Base-by-base conservation (phyloP, 805 yeast genomes). In the Saccharomycopsis sp. region DNA sequence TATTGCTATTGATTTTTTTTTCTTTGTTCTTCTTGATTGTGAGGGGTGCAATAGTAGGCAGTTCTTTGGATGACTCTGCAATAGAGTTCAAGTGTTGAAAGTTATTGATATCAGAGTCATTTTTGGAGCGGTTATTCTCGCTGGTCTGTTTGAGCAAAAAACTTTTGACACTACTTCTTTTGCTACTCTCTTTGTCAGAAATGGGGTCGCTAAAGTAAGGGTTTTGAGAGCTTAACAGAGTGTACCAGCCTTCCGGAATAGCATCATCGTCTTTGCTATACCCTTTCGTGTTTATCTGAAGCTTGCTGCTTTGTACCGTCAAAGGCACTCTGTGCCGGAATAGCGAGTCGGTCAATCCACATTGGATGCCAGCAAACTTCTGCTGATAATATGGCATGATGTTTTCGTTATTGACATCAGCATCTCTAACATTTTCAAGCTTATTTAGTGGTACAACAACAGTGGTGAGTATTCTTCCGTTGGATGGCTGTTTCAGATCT, bases 121-220 rank as follows among this genome's bases (percentile, higher is more conserved):
- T 44, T 5, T 4, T n/a, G 7, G 8, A 7, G 12, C 21, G 4
- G 21, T 18, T 44, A 12, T 44, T 44, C 16, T n/a, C 21, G 18
- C 16, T n/a, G 18, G 7, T n/a, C 21, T 44, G 48, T 44, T 44
- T 44, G 8, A 44, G 16, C 7, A 44, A 12, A 44, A n/a, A 44
- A 12, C 48, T 44, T 20, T 44, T 44, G 9, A 44, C 48, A 44
- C 48, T 44, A 44, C 48, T 44, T 44, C 48, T 44, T 44, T 44
- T 44, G 16, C 48, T 44, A 12, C 48, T 44, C 16, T 44, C 48
- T 16, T 44, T 44, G 21, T 44, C 48, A 29, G 37, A 29, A 12
- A 18, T 16, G 16, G 48, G 48, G 21, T 44, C 48, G 21, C 48
- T 44, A 12, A 44, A 44, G 21, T 44, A 44, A 16, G 48, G 48